phyloP scores from a whole-genome alignment of 2,329 filamentous ascomycete genomes.

The Xylariales sp. region DNA sequence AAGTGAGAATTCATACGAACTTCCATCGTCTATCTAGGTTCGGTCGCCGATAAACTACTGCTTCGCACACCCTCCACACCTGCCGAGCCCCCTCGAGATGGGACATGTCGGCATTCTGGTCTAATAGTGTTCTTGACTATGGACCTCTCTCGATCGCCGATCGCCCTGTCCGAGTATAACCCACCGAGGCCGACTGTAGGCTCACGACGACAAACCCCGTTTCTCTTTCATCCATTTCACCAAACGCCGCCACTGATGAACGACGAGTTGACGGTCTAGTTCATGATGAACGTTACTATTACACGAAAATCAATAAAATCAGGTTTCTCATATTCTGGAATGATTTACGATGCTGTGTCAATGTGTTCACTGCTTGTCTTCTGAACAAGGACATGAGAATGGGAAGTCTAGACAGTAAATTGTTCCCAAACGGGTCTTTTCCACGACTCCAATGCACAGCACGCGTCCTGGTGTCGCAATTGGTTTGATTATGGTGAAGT shows the following conservation, averaged over 20 bases:
- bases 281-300: slow-evolving; percentile 28
- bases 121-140: slow-evolving; percentile 10
- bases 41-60: slow-evolving; percentile 75
- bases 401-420: slow-evolving; percentile 30
- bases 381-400: slow-evolving; percentile 20
- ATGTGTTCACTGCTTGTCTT: slow-evolving; percentile 11
- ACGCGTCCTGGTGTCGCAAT: no score
- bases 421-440: slow-evolving; percentile 15
- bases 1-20: slow-evolving; percentile 65
- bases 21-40: slow-evolving; percentile 76
- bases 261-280: slow-evolving; percentile 19
- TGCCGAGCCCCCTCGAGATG: slow-evolving; percentile 19
- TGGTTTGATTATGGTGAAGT: no score
- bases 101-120: slow-evolving; percentile 14
- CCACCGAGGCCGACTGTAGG: no score
- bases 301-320: slow-evolving; percentile 32
- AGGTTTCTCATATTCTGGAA: slow-evolving; percentile 30
- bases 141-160: slow-evolving; percentile 14
- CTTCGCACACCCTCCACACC: slow-evolving; percentile 10
- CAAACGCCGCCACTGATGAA: slow-evolving; percentile 11
- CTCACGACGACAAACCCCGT: no score
- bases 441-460: no score
- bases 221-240: slow-evolving; percentile 1
- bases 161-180: slow-evolving; percentile 23
- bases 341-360: slow-evolving; percentile 20